Evolutionary conservation across 2,329 filamentous ascomycete genomes (phyloP), one percentile per base, ranked within the genome.

Genomic region (Didymella keratinophila): DNA sequence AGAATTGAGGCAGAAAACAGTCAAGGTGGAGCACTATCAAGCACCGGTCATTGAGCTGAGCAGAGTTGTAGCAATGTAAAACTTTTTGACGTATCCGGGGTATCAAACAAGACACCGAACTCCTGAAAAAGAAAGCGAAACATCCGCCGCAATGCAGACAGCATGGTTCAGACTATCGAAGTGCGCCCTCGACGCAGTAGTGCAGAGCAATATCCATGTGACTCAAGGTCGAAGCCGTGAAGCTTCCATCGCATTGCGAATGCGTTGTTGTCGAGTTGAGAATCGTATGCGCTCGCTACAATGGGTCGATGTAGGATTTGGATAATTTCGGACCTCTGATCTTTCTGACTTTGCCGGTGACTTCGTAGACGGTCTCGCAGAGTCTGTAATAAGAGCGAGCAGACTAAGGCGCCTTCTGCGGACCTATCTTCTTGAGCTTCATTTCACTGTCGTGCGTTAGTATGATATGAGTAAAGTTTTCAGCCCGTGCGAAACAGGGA

Each of bases 351-450:
- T 27, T 27, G 21, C 23, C 41, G 2, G 41, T 16, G 7, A n/a
- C 4, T n/a, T 43, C 14, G 23, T 27, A 27, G 21, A 43, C 16
- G 23, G 16, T 4, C 14, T 43, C 27, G 16, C 18, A 12, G 18
- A 16, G 16, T 30, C 30, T 10, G 12, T 21, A 4, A 8, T 10
- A 34, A 47, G 45, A 34, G 52, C 18, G 56, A 55, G 39, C 44
- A 48, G 46, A 23, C 49, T 53, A 58, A 16, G 56, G 56, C 4
- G 56, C 56, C 27, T 28, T 44, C 14, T 58, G 56, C 21, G 56
- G 51, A 12, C 51, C 51, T 18, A 58, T 58, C 25, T 43, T 50
- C 25, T 54, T 58, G 50, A 58, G n/a, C 37, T 58, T 42, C 34
- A 58, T 32, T 43, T 58, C 56, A 51, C 56, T 58, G 25, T 42